Percentiles rank a stretch among this genome's conserved stretches.
Evolutionary conservation across 805 yeast genomes (phyloP).

Genomic region (Kodamaea kakaduensis): DNA sequence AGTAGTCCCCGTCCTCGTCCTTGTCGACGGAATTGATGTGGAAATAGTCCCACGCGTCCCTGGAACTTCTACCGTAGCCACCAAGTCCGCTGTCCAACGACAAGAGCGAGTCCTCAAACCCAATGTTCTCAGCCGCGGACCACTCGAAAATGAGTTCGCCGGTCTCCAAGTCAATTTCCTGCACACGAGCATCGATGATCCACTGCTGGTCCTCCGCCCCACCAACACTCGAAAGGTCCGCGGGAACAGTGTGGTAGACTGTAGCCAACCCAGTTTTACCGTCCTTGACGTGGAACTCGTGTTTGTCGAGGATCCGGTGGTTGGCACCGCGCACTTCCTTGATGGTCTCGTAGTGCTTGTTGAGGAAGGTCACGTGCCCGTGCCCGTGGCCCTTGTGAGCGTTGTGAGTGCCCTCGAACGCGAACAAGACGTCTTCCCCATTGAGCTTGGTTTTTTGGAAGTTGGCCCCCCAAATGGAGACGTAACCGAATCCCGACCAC

Average conservation of each 20-base stretch:
- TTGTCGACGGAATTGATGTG: slow-evolving; percentile 39
- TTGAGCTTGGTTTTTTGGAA: slow-evolving; percentile 11
- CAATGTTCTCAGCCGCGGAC: slow-evolving; percentile 30
- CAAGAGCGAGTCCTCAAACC: slow-evolving; percentile 29
- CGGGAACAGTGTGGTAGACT: slow-evolving; percentile 30
- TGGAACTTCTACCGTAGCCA: slow-evolving; percentile 29
- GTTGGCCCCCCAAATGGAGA: slow-evolving; percentile 20
- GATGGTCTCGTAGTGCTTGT: slow-evolving; percentile 25
- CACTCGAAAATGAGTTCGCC: slow-evolving; percentile 34
- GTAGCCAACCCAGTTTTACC: slow-evolving; percentile 28
- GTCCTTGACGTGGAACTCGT: slow-evolving; percentile 33
- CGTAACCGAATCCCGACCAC: slow-evolving; percentile 34
- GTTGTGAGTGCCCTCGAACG: slow-evolving; percentile 35
- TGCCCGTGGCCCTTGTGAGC: slow-evolving; percentile 23
- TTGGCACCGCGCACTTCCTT: slow-evolving; percentile 33
- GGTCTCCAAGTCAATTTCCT: slow-evolving; percentile 32
- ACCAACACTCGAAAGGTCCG: slow-evolving; percentile 26
- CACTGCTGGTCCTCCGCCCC: slow-evolving; percentile 25
- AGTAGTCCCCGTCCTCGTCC: slow-evolving; percentile 29
- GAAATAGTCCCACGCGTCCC: slow-evolving; percentile 38
- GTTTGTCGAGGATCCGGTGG: slow-evolving; percentile 31
- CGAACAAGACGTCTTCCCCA: slow-evolving; percentile 25
- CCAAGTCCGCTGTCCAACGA: slow-evolving; percentile 28
- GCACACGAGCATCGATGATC: slow-evolving; percentile 33
- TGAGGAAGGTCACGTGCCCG: slow-evolving; percentile 30